A percentile compares a stretch with the other conserved stretches of the same genome.
phyloP scores from a whole-genome alignment of 352 stramenopile genomes.

The Blastocystis hominis region DNA sequence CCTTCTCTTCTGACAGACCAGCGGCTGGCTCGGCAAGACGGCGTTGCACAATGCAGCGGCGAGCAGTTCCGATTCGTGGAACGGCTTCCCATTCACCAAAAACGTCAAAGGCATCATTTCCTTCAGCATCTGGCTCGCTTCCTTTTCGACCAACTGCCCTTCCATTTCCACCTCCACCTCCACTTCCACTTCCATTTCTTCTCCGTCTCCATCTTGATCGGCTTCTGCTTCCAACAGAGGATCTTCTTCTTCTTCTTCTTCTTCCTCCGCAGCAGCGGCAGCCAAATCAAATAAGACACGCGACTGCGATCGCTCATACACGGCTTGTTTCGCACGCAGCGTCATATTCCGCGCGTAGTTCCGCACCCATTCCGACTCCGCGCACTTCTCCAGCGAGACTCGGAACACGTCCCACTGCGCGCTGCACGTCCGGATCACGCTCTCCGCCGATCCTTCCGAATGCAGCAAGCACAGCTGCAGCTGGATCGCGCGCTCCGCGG shows the following conservation, averaged over 20 bases:
- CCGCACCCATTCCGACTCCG: background rate
- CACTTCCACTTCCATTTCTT: background rate
- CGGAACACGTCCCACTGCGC: background rate
- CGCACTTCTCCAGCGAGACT: background rate
- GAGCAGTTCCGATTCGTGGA: background rate
- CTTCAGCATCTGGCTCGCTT: background rate
- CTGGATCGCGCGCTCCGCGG: background rate
- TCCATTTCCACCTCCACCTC: background rate
- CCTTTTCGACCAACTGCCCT: background rate
- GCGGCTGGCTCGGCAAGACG: background rate
- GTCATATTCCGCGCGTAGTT: background rate
- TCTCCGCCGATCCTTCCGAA: background rate
- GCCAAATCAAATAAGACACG: background rate
- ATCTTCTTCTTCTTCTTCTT: background rate
- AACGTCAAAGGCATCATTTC: background rate
- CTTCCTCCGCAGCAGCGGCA: background rate
- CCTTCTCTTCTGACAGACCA: background rate
- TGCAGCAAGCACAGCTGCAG: slow-evolving; percentile 36
- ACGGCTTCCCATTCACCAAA: background rate
- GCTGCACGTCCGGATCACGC: background rate
- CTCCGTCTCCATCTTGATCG: background rate
- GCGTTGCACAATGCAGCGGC: background rate
- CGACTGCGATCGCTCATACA: background rate
- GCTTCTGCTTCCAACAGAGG: background rate
- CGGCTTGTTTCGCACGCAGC: background rate